These are phyloP conservation scores for Triticum timopheevii DNA, from an alignment of 176 grass and related monocot species.

Conservation along the genomic window DNA sequence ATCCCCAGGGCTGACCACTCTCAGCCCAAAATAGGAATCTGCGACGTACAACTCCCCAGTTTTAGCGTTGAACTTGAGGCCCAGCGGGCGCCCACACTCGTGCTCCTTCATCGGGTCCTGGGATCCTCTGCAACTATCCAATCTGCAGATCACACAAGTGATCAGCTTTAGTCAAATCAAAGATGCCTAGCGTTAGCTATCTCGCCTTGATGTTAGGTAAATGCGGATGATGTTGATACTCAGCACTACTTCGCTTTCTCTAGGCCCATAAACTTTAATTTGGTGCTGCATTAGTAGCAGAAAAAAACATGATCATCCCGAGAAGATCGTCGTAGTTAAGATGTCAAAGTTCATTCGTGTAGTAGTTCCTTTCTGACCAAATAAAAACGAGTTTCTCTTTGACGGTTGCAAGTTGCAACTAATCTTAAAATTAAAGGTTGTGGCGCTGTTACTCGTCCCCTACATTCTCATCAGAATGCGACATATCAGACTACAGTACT, in stretches of 20 bases:
- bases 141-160: constrained; percentile 23
- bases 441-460: not conserved
- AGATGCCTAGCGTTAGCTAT: not conserved
- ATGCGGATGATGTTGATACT: too few species aligned
- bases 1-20: constrained; percentile 26
- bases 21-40: constrained; percentile 61
- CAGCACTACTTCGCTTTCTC: not conserved
- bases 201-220: too few species aligned
- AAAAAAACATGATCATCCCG: not conserved
- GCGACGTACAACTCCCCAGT: constrained; percentile 53
- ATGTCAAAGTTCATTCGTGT: too few species aligned
- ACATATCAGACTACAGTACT: not conserved
- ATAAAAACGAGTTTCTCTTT: too few species aligned
- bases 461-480: not conserved
- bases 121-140: constrained; percentile 61
- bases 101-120: constrained; percentile 51
- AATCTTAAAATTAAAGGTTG: too few species aligned
- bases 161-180: not conserved
- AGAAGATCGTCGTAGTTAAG: not conserved
- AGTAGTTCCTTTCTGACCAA: too few species aligned
- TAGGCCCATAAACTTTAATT: not conserved
- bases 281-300: not conserved
- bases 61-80: constrained; percentile 51
- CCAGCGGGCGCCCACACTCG: constrained; percentile 77
- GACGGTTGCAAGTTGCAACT: too few species aligned